Percentiles rank a stretch among this genome's conserved stretches.
Evolutionary conservation across 2,329 filamentous ascomycete genomes (phyloP).

Genomic region (Neurospora sp.): DNA sequence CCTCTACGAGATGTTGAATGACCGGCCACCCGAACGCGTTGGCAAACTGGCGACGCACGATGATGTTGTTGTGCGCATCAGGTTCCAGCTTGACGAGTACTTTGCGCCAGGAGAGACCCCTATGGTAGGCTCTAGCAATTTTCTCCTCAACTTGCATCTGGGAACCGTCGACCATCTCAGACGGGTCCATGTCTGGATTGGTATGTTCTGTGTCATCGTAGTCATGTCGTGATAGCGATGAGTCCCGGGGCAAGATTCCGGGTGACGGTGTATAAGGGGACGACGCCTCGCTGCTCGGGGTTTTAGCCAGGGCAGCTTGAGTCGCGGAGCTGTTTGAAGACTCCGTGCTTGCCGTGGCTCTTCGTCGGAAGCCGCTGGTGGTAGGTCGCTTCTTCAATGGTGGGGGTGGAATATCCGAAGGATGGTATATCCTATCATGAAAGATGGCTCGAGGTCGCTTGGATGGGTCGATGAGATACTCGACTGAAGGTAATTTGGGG

Average conservation of each 20-base stretch:
- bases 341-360: conserved; percentile 17
- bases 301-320: conserved; percentile 25
- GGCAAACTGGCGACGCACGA: conserved; percentile 90
- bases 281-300: not conserved
- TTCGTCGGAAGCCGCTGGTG: conserved; percentile 26
- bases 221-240: conserved; percentile 33
- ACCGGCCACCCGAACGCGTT: conserved; percentile 98
- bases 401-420: conserved; percentile 80
- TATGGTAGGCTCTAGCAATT: conserved; percentile 91
- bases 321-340: conserved; percentile 21
- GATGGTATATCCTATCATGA: conserved; percentile 92
- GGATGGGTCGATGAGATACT: conserved; percentile 76
- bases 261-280: not conserved
- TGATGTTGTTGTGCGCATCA: conserved; percentile 97
- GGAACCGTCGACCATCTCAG: conserved; percentile 46
- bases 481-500: conserved; percentile 70
- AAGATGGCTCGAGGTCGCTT: conserved; percentile 84
- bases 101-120: conserved; percentile 87
- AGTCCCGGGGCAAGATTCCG: conserved; percentile 20
- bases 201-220: conserved; percentile 35
- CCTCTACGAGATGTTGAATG: conserved; percentile 86
- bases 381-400: conserved; percentile 48
- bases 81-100: conserved; percentile 92
- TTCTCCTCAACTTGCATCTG: conserved; percentile 93
- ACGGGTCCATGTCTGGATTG: conserved; percentile 7